Evolutionary conservation across 2,329 filamentous ascomycete genomes (phyloP).

Genomic region (Venturia nashicola): DNA sequence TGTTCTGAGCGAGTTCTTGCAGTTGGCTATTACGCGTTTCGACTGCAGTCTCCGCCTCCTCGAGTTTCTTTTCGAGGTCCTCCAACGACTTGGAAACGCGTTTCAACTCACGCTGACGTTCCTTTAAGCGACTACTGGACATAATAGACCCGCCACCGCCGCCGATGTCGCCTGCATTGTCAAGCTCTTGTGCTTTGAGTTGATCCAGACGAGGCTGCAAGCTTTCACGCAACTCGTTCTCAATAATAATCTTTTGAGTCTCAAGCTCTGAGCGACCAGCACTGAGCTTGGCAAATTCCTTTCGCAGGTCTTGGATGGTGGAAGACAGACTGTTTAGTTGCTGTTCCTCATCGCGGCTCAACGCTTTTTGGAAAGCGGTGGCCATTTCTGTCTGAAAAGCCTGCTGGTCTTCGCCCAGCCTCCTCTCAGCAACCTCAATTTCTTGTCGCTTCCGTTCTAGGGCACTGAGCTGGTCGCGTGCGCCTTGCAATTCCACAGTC

Average conservation of each 20-base stretch:
- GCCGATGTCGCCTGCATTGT: constrained; percentile 35
- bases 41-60: constrained; percentile 62
- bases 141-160: constrained; percentile 35
- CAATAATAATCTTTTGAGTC: constrained; percentile 66
- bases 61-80: constrained; percentile 54
- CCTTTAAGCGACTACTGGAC: constrained; percentile 52
- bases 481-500: constrained; percentile 60
- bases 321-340: constrained; percentile 61
- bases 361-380: constrained; percentile 83
- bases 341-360: constrained; percentile 70
- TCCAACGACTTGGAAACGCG: constrained; percentile 59
- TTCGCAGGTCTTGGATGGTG: constrained; percentile 60
- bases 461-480: constrained; percentile 59
- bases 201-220: constrained; percentile 79
- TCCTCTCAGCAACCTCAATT: constrained; percentile 47
- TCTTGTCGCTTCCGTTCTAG: constrained; percentile 54
- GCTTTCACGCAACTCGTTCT: constrained; percentile 81
- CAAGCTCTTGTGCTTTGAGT: constrained; percentile 63
- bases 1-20: constrained; percentile 45
- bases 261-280: constrained; percentile 65
- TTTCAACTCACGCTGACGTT: constrained; percentile 70
- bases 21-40: constrained; percentile 46
- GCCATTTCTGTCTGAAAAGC: constrained; percentile 70
- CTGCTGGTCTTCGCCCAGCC: constrained; percentile 58
- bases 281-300: constrained; percentile 64